These are phyloP conservation scores for Narthecium ossifragum DNA, from an alignment of 106 monocot genomes.

Conservation along the genomic window DNA sequence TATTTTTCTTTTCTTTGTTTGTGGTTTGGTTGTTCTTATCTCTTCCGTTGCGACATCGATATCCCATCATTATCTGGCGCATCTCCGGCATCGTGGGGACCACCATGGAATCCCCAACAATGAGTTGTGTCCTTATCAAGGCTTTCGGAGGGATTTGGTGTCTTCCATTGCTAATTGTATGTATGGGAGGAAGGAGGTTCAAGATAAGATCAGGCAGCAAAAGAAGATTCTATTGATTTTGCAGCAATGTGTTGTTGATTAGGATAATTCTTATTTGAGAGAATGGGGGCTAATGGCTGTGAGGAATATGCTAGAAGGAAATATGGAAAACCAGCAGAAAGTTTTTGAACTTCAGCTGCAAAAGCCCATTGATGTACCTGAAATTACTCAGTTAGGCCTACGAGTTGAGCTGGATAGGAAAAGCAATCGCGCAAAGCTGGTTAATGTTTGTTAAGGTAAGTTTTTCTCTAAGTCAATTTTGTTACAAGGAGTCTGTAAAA, in stretches of 20 bases:
- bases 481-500: no score
- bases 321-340: slow-evolving; percentile 62
- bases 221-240: slow-evolving; percentile 57
- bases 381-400: slow-evolving; percentile 57
- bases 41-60: no score
- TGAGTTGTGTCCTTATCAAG: slow-evolving; percentile 71
- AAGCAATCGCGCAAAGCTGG: slow-evolving; percentile 47
- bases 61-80: no score
- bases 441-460: slow-evolving; percentile 42
- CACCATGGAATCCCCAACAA: no score
- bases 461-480: background rate
- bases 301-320: slow-evolving; percentile 69
- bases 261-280: slow-evolving; percentile 77
- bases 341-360: slow-evolving; percentile 59
- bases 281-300: slow-evolving; percentile 84
- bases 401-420: slow-evolving; percentile 64
- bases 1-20: no score
- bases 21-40: no score
- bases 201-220: slow-evolving; percentile 66
- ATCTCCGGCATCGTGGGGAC: no score
- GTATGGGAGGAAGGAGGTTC: slow-evolving; percentile 53
- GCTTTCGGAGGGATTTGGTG: slow-evolving; percentile 82
- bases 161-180: slow-evolving; percentile 59
- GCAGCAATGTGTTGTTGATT: slow-evolving; percentile 84
- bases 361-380: slow-evolving; percentile 47